phyloP scores from a whole-genome alignment of 2,329 filamentous ascomycete genomes.

The Ophiocordyceps robertsii region DNA sequence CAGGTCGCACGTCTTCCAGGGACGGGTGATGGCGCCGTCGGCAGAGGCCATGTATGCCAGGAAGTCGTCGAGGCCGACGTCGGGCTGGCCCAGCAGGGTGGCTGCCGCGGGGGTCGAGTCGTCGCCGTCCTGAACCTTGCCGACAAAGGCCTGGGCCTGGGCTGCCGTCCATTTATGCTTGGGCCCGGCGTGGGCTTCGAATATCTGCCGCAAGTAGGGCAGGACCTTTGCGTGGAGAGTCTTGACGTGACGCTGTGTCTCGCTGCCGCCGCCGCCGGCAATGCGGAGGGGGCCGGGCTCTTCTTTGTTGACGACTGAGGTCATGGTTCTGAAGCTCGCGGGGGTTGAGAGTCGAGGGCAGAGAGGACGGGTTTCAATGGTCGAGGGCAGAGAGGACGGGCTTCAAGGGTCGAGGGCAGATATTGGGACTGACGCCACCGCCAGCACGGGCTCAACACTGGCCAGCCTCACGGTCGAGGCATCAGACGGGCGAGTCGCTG shows the following conservation, averaged over 20 bases:
- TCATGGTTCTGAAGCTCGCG: not conserved
- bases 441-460: too few species aligned
- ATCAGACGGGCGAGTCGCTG: too few species aligned
- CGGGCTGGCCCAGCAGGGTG: constrained; percentile 13
- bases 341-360: not conserved
- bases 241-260: constrained; percentile 24
- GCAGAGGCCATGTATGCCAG: constrained; percentile 42
- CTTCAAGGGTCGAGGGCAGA: too few species aligned
- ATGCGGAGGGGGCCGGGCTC: not conserved
- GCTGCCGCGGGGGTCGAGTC: constrained; percentile 13
- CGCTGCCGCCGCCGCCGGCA: constrained; percentile 15
- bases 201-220: constrained; percentile 31
- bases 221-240: constrained; percentile 26
- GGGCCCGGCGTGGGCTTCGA: constrained; percentile 26
- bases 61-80: constrained; percentile 35
- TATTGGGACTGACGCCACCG: too few species aligned
- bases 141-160: constrained; percentile 31
- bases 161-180: constrained; percentile 30
- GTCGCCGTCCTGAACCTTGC: constrained; percentile 29
- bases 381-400: not conserved
- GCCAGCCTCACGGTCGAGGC: too few species aligned
- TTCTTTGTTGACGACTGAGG: not conserved
- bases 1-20: constrained; percentile 34
- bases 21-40: constrained; percentile 27
- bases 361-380: not conserved